Base-by-base conservation (phyloP, 164 flowering plant species). In the Nymphaea colorata region DNA sequence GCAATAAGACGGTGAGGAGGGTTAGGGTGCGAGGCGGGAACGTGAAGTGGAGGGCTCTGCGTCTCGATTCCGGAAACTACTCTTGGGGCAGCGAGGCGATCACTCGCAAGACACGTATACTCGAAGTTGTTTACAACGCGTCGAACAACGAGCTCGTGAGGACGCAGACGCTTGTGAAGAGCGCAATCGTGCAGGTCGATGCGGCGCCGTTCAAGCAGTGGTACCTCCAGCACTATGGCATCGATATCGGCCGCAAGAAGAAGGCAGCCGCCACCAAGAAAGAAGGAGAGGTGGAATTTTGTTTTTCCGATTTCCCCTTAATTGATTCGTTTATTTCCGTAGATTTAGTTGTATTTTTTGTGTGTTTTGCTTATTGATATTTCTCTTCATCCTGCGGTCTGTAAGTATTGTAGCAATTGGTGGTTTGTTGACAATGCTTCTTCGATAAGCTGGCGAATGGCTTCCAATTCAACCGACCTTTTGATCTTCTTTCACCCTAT, bases 51-150 rank as follows among this genome's bases (percentile, higher is more conserved):
- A 77, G 79, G 68, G 76, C 79, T 18, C 72, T 74, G 15, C 59
- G 79, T 16, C 68, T 77, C 71, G 79, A 74, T 55, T 73, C 76
- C 1, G 79, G 79, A 0, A 77, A 77, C 45, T 77, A 60, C 67
- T 77, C 79, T 3, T 77, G 79, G 79, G 79, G 76, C 11, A 76
- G 79, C 61, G 79, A 76, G 71, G 69, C 72, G 3, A 74, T 76
- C 25, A 76, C 79, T 8, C 74, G 74, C 3, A 76, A 76, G 69
- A 73, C 74, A 10, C 70, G 76, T 62, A 16, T 76, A 41, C 77
- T 77, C 60, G 77, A 77, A 18, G 77, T 77, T 66, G 79, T 77
- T 12, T 77, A 77, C 75, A 77, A 77, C 69, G 75, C 79, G 10
- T 77, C 79, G 2, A 74, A 77, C 69, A 77, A 77, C 66, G 79